Conservation (phyloP, 352 stramenopile species). For the Phytophthora sojae region DNA sequence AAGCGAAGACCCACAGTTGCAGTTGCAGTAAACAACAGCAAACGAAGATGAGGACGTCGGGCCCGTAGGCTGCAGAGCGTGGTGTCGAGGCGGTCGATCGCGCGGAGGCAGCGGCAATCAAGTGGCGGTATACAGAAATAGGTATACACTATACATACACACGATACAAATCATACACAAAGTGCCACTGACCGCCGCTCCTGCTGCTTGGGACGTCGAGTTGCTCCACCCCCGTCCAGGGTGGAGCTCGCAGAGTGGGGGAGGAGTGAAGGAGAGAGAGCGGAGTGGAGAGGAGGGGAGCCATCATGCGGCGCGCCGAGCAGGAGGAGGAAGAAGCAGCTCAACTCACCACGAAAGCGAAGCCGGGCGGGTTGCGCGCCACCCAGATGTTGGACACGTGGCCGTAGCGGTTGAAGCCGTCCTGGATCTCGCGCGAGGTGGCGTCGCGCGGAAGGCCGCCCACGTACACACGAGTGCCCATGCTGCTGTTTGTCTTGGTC, state of each 20-base stretch:
- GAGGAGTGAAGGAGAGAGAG: slow-evolving; percentile 10
- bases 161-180: slow-evolving; percentile 30
- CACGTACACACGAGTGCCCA: slow-evolving; percentile 87
- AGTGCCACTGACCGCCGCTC: slow-evolving; percentile 22
- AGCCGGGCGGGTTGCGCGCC: slow-evolving; percentile 86
- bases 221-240: background rate
- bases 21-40: background rate
- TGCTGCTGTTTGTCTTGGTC: slow-evolving; percentile 41
- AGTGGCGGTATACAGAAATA: slow-evolving; percentile 11
- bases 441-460: slow-evolving; percentile 83
- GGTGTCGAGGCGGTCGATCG: background rate
- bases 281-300: slow-evolving; percentile 15
- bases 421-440: slow-evolving; percentile 83
- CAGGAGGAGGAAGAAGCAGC: slow-evolving; percentile 24
- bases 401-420: slow-evolving; percentile 85
- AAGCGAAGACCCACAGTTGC: background rate
- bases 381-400: slow-evolving; percentile 91
- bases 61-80: slow-evolving; percentile 4
- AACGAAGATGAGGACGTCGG: slow-evolving; percentile 2
- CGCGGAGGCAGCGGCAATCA: slow-evolving; percentile 1
- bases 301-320: slow-evolving; percentile 44
- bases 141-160: slow-evolving; percentile 17
- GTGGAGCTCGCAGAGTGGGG: background rate
- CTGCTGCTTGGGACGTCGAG: background rate
- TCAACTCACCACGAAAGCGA: slow-evolving; percentile 91